Evolutionary conservation across 176 grass and related monocot genomes (phyloP).

Genomic region (Panicum miliaceum): DNA sequence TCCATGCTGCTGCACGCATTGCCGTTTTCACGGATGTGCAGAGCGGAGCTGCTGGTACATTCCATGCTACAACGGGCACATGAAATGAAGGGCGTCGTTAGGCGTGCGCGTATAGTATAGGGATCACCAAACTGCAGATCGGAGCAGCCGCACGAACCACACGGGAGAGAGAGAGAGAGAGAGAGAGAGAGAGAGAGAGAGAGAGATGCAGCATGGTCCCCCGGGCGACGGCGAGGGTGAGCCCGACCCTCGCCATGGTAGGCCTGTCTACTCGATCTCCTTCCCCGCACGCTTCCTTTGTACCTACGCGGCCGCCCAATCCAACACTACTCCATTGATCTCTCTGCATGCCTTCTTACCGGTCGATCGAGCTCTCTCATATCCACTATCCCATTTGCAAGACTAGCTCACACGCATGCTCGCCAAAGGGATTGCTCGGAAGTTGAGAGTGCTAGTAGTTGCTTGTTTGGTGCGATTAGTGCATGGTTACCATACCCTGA

Average conservation of each 20-base stretch:
- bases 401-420: neutral
- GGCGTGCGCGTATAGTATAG: slow-evolving; percentile 9
- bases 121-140: slow-evolving; percentile 42
- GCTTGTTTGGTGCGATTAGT: neutral
- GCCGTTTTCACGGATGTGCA: slow-evolving; percentile 16
- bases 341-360: neutral
- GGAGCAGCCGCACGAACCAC: neutral
- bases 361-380: neutral
- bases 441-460: slow-evolving; percentile 9
- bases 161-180: neutral
- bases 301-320: slow-evolving; percentile 19
- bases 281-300: slow-evolving; percentile 48
- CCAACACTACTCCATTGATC: too few relatives aligned
- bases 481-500: neutral
- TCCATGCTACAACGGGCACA: slow-evolving; percentile 42
- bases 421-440: neutral
- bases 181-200: slow-evolving; percentile 9
- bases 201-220: slow-evolving; percentile 22
- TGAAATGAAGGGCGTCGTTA: slow-evolving; percentile 36
- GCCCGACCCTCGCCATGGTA: slow-evolving; percentile 27
- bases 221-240: neutral
- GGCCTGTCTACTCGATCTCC: slow-evolving; percentile 40
- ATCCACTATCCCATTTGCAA: too few relatives aligned
- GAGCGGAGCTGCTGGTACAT: neutral
- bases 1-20: neutral